phyloP scores from a whole-genome alignment of 352 stramenopile genomes.

The Globisporangium recalcitrans region DNA sequence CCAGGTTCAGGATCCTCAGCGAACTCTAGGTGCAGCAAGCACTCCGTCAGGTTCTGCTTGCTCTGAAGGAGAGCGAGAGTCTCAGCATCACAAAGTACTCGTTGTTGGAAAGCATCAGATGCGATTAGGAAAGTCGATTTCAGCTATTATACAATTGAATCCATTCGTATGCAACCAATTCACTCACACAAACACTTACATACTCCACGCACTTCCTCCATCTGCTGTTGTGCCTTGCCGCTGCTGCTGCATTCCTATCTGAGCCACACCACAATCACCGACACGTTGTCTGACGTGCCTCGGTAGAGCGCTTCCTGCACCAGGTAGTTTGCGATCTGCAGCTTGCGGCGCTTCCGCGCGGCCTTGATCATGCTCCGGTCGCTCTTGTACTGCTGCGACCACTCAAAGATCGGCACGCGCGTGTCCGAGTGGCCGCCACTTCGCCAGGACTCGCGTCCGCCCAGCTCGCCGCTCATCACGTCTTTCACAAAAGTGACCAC shows the following conservation, averaged over 20 bases:
- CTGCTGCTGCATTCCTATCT: constrained; percentile 24
- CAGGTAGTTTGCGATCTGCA: constrained; percentile 90
- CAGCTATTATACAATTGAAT: not conserved
- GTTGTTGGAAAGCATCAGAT: no score
- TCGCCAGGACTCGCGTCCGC: constrained; percentile 73
- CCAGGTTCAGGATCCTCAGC: no score
- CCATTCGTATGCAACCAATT: not conserved
- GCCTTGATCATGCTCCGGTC: constrained; percentile 89
- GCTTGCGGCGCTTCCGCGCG: constrained; percentile 78
- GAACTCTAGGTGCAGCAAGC: no score
- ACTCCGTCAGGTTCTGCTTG: no score
- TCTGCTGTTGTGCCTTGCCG: not conserved
- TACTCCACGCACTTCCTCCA: not conserved
- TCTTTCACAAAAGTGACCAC: constrained; percentile 90
- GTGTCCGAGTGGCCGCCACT: constrained; percentile 78
- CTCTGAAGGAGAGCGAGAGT: no score
- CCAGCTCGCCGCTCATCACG: constrained; percentile 79
- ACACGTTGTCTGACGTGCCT: constrained; percentile 90
- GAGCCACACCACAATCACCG: constrained; percentile 89
- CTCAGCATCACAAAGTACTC: no score
- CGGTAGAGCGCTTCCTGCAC: constrained; percentile 88
- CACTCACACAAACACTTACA: not conserved
- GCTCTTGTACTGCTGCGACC: constrained; percentile 87
- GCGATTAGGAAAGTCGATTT: no score
- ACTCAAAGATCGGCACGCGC: constrained; percentile 84